phyloP scores from a whole-genome alignment of 78 protist genomes.

The Dictyostelium brefeldianum region DNA sequence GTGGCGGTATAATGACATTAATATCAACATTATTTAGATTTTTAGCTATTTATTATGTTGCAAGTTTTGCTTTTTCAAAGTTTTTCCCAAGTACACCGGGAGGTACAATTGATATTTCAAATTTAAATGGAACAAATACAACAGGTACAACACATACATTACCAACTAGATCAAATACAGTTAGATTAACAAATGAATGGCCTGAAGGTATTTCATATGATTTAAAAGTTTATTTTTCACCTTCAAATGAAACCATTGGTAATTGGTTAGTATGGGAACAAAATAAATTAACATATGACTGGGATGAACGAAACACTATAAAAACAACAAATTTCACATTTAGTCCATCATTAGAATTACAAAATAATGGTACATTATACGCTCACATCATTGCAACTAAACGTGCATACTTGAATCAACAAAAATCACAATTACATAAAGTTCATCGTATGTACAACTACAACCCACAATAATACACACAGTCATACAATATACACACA shows the following conservation, averaged over 20 bases:
- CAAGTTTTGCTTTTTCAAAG: background rate
- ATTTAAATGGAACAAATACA: background rate
- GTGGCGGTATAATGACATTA: background rate
- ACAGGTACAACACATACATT: background rate
- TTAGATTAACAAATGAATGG: conserved; percentile 24
- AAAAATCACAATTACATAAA: conserved; percentile 9
- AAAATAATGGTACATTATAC: conserved; percentile 79
- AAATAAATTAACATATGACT: conserved; percentile 24
- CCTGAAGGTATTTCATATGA: background rate
- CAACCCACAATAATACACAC: background rate
- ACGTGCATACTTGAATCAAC: background rate
- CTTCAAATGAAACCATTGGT: conserved; percentile 35
- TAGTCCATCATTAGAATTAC: conserved; percentile 13
- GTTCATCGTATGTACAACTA: conserved; percentile 78
- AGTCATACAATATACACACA: no score
- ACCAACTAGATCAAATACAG: background rate
- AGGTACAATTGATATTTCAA: background rate
- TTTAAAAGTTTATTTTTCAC: conserved; percentile 45
- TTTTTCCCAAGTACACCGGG: background rate
- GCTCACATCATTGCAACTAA: conserved; percentile 71
- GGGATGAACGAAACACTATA: conserved; percentile 18
- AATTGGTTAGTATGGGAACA: conserved; percentile 55
- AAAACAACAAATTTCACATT: conserved; percentile 28
- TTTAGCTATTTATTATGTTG: conserved; percentile 1
- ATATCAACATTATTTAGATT: conserved; percentile 28